phyloP scores from a whole-genome alignment of 768 basidiomycete genomes.

The Naganishia vaughanmartiniae region DNA sequence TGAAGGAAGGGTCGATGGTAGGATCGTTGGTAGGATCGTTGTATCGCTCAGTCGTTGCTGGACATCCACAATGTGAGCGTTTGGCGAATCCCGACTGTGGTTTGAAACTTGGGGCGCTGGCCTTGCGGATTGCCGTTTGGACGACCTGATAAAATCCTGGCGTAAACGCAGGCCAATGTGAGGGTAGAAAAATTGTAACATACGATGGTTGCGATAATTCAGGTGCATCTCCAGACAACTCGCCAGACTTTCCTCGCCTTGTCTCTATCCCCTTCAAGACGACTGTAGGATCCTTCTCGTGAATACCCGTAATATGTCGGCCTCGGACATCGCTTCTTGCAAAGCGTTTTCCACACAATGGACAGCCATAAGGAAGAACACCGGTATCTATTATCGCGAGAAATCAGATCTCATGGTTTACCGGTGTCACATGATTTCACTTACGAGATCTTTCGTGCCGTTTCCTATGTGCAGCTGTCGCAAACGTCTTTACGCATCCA shows the following conservation, averaged over 20 bases:
- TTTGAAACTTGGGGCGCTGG: background rate
- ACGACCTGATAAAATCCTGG: background rate
- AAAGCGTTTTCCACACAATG: constrained; percentile 18
- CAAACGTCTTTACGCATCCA: constrained; percentile 15
- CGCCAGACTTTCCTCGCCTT: background rate
- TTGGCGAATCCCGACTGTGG: background rate
- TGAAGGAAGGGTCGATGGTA: background rate
- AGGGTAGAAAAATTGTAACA: background rate
- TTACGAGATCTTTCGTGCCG: constrained; percentile 24
- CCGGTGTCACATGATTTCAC: background rate
- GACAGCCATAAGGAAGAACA: constrained; percentile 9
- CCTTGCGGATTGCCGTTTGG: background rate
- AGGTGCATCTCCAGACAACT: background rate
- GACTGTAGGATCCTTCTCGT: constrained; percentile 6
- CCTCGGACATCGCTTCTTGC: constrained; percentile 16
- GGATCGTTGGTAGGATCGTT: background rate
- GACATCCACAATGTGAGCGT: background rate
- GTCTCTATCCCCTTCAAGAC: background rate
- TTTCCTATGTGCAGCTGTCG: constrained; percentile 23
- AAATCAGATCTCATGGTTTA: background rate
- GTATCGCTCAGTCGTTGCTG: background rate
- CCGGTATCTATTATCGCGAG: constrained; percentile 1
- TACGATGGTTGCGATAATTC: background rate
- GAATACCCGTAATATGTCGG: constrained; percentile 9
- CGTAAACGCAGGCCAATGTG: background rate